These are phyloP conservation scores for Pichia nakasei DNA, from an alignment of 805 yeast genomes.

Conservation along the genomic window DNA sequence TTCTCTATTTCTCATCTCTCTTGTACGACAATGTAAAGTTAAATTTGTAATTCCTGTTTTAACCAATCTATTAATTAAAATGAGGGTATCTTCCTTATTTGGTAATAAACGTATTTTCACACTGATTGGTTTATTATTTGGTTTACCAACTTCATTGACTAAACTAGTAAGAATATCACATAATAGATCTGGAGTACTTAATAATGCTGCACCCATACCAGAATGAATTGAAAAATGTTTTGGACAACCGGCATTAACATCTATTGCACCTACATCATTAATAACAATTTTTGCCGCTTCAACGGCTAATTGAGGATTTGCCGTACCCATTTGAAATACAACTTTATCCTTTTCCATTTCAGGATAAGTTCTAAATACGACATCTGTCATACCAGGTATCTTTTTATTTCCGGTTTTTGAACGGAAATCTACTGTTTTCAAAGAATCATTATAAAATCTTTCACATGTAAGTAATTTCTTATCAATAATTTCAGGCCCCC, in stretches of 20 bases:
- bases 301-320: conserved; percentile 78
- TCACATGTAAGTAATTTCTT: conserved; percentile 67
- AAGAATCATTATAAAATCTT: conserved; percentile 47
- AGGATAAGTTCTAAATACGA: conserved; percentile 65
- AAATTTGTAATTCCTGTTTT: conserved; percentile 77
- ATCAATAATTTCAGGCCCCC: conserved; percentile 95
- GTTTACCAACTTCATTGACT: conserved; percentile 75
- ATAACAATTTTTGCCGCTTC: conserved; percentile 78
- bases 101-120: conserved; percentile 82
- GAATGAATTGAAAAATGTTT: conserved; percentile 90
- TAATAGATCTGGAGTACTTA: conserved; percentile 71
- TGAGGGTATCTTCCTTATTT: conserved; percentile 48
- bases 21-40: conserved; percentile 88
- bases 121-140: conserved; percentile 70
- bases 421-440: conserved; percentile 56
- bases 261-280: conserved; percentile 84
- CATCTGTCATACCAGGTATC: conserved; percentile 38
- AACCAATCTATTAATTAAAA: conserved; percentile 47
- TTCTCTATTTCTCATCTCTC: conserved; percentile 82
- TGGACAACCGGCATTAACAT: conserved; percentile 95
- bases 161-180: conserved; percentile 58
- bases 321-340: conserved; percentile 87
- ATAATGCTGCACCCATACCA: conserved; percentile 96
- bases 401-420: conserved; percentile 32
- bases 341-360: conserved; percentile 52